Conservation (phyloP, 495 filamentous ascomycete species). For the Baudoinia panamericana region DNA sequence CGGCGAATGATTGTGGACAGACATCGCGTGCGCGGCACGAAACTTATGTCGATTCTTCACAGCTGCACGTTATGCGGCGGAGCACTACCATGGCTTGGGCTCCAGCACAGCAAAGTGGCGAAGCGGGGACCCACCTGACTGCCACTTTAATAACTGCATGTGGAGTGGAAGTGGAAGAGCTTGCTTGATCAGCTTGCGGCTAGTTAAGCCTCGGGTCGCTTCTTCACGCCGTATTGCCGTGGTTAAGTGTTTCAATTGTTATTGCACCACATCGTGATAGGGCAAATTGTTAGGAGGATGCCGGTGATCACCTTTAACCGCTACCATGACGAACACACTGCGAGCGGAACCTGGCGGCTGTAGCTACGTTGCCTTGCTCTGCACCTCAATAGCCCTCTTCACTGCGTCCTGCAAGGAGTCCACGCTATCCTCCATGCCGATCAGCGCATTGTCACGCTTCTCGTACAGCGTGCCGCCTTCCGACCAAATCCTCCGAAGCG, state of each 20-base stretch:
- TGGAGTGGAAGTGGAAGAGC: no score
- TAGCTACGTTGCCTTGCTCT: background rate
- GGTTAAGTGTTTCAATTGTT: background rate
- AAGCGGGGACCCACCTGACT: no score
- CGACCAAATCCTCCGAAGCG: constrained; percentile 55
- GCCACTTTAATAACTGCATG: no score
- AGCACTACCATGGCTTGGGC: no score
- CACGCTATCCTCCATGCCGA: constrained; percentile 27
- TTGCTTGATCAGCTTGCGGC: no score
- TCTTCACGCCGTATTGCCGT: background rate
- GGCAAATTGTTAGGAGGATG: no score
- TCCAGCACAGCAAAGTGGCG: no score
- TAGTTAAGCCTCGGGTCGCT: no score
- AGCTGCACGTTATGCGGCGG: no score
- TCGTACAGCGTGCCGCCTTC: constrained; percentile 59
- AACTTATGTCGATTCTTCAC: no score
- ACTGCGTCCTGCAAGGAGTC: constrained; percentile 9
- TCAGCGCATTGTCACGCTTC: constrained; percentile 48
- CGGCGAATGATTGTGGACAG: background rate
- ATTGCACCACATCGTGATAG: background rate
- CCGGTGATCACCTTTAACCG: background rate
- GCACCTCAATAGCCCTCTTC: constrained; percentile 8
- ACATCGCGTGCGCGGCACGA: no score
- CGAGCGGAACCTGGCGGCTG: background rate
- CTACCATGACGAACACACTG: background rate